A percentile compares a stretch with the other conserved stretches of the same genome.
Conservation (phyloP, 2,329 filamentous ascomycete genomes). For the Zymoseptoria brevis region DNA sequence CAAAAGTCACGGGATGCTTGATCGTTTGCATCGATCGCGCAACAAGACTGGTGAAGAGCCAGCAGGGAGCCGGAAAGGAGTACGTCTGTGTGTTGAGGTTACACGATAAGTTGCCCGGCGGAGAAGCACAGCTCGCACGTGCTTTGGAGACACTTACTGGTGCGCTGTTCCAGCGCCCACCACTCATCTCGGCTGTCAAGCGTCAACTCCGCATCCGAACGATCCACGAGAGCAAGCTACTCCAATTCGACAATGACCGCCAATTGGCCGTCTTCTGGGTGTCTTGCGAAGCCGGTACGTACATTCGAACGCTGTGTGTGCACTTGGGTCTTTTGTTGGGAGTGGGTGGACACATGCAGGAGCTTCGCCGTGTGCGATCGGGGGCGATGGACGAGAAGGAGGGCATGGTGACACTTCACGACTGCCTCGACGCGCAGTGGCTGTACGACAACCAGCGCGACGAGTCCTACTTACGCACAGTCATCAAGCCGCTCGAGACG, state of each 20-base stretch:
- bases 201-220: conserved; percentile 96
- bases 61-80: conserved; percentile 98
- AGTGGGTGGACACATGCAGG: conserved; percentile 96
- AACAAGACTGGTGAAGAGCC: conserved; percentile 94
- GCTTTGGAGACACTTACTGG: conserved; percentile 94
- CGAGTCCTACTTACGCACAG: conserved; percentile 81
- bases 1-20: conserved; percentile 92
- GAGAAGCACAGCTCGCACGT: conserved; percentile 84
- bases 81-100: conserved; percentile 93
- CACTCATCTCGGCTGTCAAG: conserved; percentile 97
- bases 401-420: conserved; percentile 86
- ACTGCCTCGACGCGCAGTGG: conserved; percentile 94
- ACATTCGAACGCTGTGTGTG: conserved; percentile 96
- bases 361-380: conserved; percentile 84
- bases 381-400: conserved; percentile 92
- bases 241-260: conserved; percentile 95
- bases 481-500: conserved; percentile 88
- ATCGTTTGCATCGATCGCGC: conserved; percentile 95
- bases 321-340: conserved; percentile 72
- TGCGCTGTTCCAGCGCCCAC: conserved; percentile 92
- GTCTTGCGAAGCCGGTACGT: conserved; percentile 95
- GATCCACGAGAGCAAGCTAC: conserved; percentile 91
- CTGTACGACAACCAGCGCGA: conserved; percentile 91
- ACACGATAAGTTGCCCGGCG: conserved; percentile 90
- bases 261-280: conserved; percentile 99